Evolutionary conservation across 208 protist genomes (phyloP), one percentile per base, ranked within the genome.

Genomic region (Leishmania tarentolae): DNA sequence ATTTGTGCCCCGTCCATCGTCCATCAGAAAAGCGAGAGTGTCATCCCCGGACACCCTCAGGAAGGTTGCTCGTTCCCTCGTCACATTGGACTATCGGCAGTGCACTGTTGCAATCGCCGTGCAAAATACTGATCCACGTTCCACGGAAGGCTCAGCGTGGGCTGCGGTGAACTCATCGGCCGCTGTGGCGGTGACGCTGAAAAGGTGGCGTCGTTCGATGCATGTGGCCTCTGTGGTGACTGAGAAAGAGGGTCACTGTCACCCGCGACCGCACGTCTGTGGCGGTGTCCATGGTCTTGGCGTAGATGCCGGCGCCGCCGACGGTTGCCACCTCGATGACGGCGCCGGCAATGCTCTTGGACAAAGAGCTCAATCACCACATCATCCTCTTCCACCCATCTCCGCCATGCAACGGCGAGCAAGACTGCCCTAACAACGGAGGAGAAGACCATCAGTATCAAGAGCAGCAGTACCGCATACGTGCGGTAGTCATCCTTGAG

Each of bases 381-480:
- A 50, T 92, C 89, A 61, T 92, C 89, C 15, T 71, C 52, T 3
- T 76, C 83, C 40, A 80, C 65, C 71, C 65, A 79, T 28, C 79
- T 83, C 15, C 82, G 74, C 78, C 86, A 86, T 56, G 87, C 84
- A 44, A 93, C 61, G 15, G 59, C 75, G 4, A 90, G 68, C 61
- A 92, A 72, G 70, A 86, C 69, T 2, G 86, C 74, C 17, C 83
- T 88, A 46, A 90, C 82, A 6, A 80, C 72, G n/a, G 81, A 79
- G 15, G 85, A 72, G n/a, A 87, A 66, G 63, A 80, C 17, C 28
- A 77, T 73, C 15, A 95, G 76, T 13, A 92, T 44, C 37, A 83
- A 19, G 19, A 95, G 76, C 79, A 89, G 68, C 31, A 88, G 42
- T 9, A 90, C 90, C 7, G 82, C 83, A 76, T 90, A 95, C 44